Conservation (phyloP, 1,284 basidiomycete species). For the Melampsora americana region DNA sequence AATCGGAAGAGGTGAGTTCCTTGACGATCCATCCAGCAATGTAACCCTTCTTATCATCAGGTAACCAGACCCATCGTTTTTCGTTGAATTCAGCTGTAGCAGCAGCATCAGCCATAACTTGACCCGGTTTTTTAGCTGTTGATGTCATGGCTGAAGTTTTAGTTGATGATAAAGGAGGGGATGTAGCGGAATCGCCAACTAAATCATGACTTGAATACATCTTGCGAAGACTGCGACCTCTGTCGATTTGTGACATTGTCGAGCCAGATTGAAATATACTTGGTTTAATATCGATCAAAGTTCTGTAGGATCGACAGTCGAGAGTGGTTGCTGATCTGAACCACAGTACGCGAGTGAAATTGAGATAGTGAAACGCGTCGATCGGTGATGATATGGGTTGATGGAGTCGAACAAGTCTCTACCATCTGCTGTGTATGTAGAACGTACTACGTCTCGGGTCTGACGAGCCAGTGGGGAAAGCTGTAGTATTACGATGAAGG, state of each 20-base stretch:
- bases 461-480: too few relatives aligned
- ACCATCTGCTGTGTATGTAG: too few relatives aligned
- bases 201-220: slow-evolving; percentile 27
- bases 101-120: slow-evolving; percentile 61
- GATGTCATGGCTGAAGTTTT: slow-evolving; percentile 27
- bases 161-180: slow-evolving; percentile 29
- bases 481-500: too few relatives aligned
- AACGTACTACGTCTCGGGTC: too few relatives aligned
- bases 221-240: slow-evolving; percentile 25
- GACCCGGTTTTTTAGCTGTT: slow-evolving; percentile 46
- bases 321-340: background rate
- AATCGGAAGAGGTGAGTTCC: slow-evolving; percentile 56
- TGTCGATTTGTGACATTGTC: slow-evolving; percentile 37
- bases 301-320: background rate
- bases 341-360: background rate
- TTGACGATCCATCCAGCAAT: slow-evolving; percentile 82
- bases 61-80: slow-evolving; percentile 97
- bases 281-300: background rate
- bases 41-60: slow-evolving; percentile 82
- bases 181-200: slow-evolving; percentile 14
- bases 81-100: slow-evolving; percentile 90
- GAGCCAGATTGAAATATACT: background rate
- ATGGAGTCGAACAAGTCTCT: background rate
- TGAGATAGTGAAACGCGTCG: slow-evolving; percentile 3
- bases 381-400: background rate